These are phyloP conservation scores for Podaxis rugospora DNA, from an alignment of 768 basidiomycete species.

Conservation along the genomic window DNA sequence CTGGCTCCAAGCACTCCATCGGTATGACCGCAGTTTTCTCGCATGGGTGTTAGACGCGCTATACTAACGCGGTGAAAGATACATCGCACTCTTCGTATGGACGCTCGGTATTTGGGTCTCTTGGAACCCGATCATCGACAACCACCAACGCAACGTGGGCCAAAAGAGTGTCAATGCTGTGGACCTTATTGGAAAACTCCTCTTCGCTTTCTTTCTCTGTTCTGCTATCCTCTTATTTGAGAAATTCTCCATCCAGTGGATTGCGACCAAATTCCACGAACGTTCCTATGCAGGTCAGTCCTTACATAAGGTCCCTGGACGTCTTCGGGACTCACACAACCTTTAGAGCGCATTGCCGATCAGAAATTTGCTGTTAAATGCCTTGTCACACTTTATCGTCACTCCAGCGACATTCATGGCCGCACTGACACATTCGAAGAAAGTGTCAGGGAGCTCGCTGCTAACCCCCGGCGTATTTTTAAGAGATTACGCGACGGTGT, in stretches of 20 bases:
- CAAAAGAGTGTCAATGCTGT: constrained; percentile 37
- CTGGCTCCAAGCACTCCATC: constrained; percentile 63
- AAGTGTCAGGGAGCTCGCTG: constrained; percentile 30
- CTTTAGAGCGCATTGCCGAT: constrained; percentile 69
- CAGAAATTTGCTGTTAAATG: constrained; percentile 76
- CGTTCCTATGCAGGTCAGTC: constrained; percentile 57
- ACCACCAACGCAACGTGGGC: constrained; percentile 29
- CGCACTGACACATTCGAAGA: constrained; percentile 57
- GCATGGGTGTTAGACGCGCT: not conserved
- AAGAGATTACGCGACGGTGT: constrained; percentile 71
- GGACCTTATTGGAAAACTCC: constrained; percentile 53
- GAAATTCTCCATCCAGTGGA: constrained; percentile 85
- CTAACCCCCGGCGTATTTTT: constrained; percentile 59
- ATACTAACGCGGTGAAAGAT: constrained; percentile 24
- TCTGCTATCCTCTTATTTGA: constrained; percentile 69
- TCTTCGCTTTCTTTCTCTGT: constrained; percentile 72
- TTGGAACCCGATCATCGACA: constrained; percentile 64
- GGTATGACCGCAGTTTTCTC: constrained; percentile 32
- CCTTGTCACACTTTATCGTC: constrained; percentile 71
- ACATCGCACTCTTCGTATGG: constrained; percentile 69
- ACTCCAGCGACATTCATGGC: constrained; percentile 72
- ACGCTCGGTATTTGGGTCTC: constrained; percentile 62
- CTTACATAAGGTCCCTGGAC: not conserved
- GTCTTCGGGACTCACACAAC: not conserved
- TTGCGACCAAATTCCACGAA: constrained; percentile 80